phyloP scores from a whole-genome alignment of 2,329 filamentous ascomycete genomes.

The Claviceps sp. region DNA sequence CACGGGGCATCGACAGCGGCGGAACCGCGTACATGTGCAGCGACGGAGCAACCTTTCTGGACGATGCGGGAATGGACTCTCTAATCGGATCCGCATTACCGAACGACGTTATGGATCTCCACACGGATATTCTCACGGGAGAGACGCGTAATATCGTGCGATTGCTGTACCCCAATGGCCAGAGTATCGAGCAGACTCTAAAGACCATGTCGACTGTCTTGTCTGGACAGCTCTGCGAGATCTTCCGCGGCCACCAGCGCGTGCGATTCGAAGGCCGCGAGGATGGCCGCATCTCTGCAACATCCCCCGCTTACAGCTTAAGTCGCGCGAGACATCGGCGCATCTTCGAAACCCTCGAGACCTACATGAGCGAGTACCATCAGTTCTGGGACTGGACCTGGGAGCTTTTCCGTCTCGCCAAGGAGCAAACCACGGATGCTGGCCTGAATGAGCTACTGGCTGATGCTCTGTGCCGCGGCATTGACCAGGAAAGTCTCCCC shows the following conservation, averaged over 20 bases:
- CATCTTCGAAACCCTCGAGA: slow-evolving; percentile 6
- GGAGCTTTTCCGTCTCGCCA: slow-evolving; percentile 3
- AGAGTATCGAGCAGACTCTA: background rate
- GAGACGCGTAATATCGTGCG: slow-evolving; percentile 6
- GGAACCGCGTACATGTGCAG: slow-evolving; percentile 7
- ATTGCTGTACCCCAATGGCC: slow-evolving; percentile 4
- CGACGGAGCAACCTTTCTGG: slow-evolving; percentile 6
- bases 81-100: slow-evolving; percentile 5
- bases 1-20: slow-evolving; percentile 4
- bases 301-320: slow-evolving; percentile 6
- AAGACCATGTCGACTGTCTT: slow-evolving; percentile 4
- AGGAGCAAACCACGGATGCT: slow-evolving; percentile 4
- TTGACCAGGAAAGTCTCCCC: background rate
- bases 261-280: slow-evolving; percentile 4
- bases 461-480: background rate
- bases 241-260: slow-evolving; percentile 6
- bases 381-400: slow-evolving; percentile 7
- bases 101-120: slow-evolving; percentile 8
- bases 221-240: slow-evolving; percentile 5
- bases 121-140: slow-evolving; percentile 5
- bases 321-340: slow-evolving; percentile 5
- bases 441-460: slow-evolving; percentile 5
- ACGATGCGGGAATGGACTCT: slow-evolving; percentile 6
- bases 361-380: background rate
- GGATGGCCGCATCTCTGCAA: slow-evolving; percentile 6